Percentiles rank a stretch among this genome's conserved stretches.
Evolutionary conservation across 2,329 filamentous ascomycete genomes (phyloP).

Genomic region (Reticulascus tulasneorum): DNA sequence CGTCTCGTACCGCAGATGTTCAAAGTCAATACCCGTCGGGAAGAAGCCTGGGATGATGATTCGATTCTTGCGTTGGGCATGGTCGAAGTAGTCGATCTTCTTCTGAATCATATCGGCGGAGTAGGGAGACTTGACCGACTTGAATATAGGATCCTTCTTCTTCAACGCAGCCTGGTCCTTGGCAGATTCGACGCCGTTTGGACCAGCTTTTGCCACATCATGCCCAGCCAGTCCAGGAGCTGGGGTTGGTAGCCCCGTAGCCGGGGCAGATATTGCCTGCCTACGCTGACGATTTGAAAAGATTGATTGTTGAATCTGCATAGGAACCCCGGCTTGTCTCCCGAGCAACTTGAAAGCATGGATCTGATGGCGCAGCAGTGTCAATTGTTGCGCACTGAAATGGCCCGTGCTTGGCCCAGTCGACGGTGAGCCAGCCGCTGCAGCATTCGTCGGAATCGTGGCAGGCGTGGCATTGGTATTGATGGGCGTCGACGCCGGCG

Average conservation of each 20-base stretch:
- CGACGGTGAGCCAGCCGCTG: slow-evolving; percentile 24
- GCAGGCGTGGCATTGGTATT: slow-evolving; percentile 34
- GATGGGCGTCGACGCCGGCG: slow-evolving; percentile 28
- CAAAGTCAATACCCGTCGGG: slow-evolving; percentile 82
- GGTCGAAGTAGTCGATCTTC: slow-evolving; percentile 74
- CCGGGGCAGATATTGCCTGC: slow-evolving; percentile 48
- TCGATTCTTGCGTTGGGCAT: slow-evolving; percentile 70
- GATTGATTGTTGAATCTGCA: slow-evolving; percentile 75
- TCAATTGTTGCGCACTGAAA: slow-evolving; percentile 76
- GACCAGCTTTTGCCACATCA: slow-evolving; percentile 23
- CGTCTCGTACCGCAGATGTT: slow-evolving; percentile 79
- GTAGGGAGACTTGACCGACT: slow-evolving; percentile 73
- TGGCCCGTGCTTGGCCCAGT: slow-evolving; percentile 30
- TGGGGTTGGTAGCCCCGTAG: slow-evolving; percentile 36
- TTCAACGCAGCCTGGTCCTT: slow-evolving; percentile 29
- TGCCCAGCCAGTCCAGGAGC: slow-evolving; percentile 17
- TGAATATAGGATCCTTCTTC: slow-evolving; percentile 51
- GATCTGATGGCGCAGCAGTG: slow-evolving; percentile 79
- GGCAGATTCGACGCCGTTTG: slow-evolving; percentile 32
- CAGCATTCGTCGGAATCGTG: slow-evolving; percentile 16
- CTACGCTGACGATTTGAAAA: slow-evolving; percentile 71
- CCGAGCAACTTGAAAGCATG: slow-evolving; percentile 85
- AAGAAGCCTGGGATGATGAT: slow-evolving; percentile 83
- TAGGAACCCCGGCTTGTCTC: slow-evolving; percentile 79
- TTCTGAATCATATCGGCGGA: slow-evolving; percentile 45